A percentile compares a stretch with the other conserved stretches of the same genome.
phyloP scores from a whole-genome alignment of 139 green algal species.

The Chlorella sp. region DNA sequence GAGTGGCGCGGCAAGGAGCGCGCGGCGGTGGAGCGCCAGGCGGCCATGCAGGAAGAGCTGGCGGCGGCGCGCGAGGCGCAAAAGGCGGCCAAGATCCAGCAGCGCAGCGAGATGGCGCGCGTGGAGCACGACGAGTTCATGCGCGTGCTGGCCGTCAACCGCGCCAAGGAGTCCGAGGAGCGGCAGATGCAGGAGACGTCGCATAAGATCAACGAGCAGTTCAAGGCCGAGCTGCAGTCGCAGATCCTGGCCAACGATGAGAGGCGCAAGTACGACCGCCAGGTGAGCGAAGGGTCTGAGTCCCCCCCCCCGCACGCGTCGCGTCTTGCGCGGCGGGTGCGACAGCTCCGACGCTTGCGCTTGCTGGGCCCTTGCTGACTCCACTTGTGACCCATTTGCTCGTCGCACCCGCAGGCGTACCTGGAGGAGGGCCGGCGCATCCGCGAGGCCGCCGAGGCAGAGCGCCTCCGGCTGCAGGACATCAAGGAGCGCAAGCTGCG shows the following conservation, averaged over 20 bases:
- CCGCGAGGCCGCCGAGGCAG: constrained; percentile 29
- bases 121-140: constrained; percentile 73
- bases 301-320: too few species aligned
- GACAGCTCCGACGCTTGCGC: too few species aligned
- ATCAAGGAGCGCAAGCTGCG: constrained; percentile 74
- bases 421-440: constrained; percentile 59
- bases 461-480: constrained; percentile 43
- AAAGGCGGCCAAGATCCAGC: constrained; percentile 56
- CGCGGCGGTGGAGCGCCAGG: constrained; percentile 38
- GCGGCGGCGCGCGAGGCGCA: constrained; percentile 59
- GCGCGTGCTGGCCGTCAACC: constrained; percentile 62
- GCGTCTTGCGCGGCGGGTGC: too few species aligned
- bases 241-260: constrained; percentile 51
- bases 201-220: constrained; percentile 42
- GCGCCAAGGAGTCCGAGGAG: constrained; percentile 53
- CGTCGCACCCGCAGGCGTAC: constrained; percentile 16
- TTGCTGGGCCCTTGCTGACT: too few species aligned
- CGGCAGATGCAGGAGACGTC: constrained; percentile 17
- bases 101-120: constrained; percentile 61
- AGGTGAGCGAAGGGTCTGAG: constrained; percentile 2
- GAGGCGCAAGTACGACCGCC: constrained; percentile 31
- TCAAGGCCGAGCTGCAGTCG: constrained; percentile 68
- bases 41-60: constrained; percentile 59
- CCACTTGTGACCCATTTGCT: too few species aligned
- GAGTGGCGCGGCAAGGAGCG: constrained; percentile 73